Conservation (phyloP, 441 rosid genomes). For the Jatropha multifida region DNA sequence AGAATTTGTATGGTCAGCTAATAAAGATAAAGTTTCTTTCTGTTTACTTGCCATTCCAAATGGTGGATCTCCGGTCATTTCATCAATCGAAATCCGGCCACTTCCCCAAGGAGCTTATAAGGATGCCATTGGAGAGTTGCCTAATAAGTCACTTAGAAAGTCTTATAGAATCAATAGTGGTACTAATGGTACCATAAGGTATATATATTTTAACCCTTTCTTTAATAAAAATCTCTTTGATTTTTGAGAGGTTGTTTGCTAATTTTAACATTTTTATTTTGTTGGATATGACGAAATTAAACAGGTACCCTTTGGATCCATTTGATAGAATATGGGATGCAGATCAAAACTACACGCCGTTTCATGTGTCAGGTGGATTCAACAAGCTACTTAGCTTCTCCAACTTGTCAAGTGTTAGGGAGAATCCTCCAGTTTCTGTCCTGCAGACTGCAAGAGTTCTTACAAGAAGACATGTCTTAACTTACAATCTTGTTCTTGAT, state of each 20-base stretch:
- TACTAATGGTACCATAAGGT: constrained; percentile 63
- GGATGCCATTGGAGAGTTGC: constrained; percentile 40
- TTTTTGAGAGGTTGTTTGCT: not conserved
- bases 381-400: constrained; percentile 26
- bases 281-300: constrained; percentile 10
- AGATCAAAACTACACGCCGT: constrained; percentile 60
- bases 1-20: constrained; percentile 65
- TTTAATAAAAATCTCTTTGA: no score
- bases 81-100: constrained; percentile 74
- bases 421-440: constrained; percentile 67
- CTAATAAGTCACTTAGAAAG: constrained; percentile 52
- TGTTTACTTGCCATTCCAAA: constrained; percentile 52
- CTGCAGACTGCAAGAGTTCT: constrained; percentile 79
- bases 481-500: constrained; percentile 55
- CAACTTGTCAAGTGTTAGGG: constrained; percentile 41
- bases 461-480: constrained; percentile 49
- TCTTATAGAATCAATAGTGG: constrained; percentile 69
- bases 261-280: not conserved
- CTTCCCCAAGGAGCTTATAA: constrained; percentile 74
- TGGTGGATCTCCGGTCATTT: constrained; percentile 72
- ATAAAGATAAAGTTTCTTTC: constrained; percentile 46
- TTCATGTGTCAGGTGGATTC: constrained; percentile 52
- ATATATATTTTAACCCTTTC: constrained; percentile 14
- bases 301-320: constrained; percentile 82
- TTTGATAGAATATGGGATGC: constrained; percentile 90